Evolutionary conservation across 73 alveolate genomes (phyloP).

Genomic region (Paramecium biaurelia): DNA sequence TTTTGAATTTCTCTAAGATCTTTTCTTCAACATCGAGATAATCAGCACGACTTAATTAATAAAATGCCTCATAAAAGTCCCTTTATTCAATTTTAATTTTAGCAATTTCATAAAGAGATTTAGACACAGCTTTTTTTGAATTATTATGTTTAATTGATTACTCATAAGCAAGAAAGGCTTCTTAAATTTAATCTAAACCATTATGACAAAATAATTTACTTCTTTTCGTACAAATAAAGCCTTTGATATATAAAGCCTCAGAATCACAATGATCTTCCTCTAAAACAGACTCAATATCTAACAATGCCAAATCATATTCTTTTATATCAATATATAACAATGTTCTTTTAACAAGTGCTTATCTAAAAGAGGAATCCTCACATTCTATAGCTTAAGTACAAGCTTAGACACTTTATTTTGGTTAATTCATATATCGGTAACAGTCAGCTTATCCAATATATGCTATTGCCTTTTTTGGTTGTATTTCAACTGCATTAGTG

Average conservation of each 20-base stretch:
- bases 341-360: conserved; percentile 66
- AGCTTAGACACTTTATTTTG: conserved; percentile 48
- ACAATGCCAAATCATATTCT: conserved; percentile 43
- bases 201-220: neutral
- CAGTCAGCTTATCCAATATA: conserved; percentile 81
- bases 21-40: conserved; percentile 69
- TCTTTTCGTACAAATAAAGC: conserved; percentile 65
- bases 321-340: conserved; percentile 51
- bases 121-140: conserved; percentile 73
- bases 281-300: conserved; percentile 55
- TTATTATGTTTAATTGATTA: conserved; percentile 74
- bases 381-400: conserved; percentile 64
- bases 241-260: conserved; percentile 75
- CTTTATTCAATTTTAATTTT: conserved; percentile 77
- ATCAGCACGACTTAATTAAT: conserved; percentile 75
- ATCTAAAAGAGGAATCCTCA: conserved; percentile 8
- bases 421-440: conserved; percentile 48
- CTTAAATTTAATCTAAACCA: conserved; percentile 54
- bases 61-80: conserved; percentile 86
- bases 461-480: conserved; percentile 65
- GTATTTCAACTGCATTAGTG: conserved; percentile 43
- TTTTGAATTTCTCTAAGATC: conserved; percentile 65
- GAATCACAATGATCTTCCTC: conserved; percentile 57
- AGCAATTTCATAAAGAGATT: conserved; percentile 81
- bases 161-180: conserved; percentile 76